Evolutionary conservation across 2,329 filamentous ascomycete genomes (phyloP), one percentile per base, ranked within the genome.

Genomic region (Pseudogymnoascus sp.): DNA sequence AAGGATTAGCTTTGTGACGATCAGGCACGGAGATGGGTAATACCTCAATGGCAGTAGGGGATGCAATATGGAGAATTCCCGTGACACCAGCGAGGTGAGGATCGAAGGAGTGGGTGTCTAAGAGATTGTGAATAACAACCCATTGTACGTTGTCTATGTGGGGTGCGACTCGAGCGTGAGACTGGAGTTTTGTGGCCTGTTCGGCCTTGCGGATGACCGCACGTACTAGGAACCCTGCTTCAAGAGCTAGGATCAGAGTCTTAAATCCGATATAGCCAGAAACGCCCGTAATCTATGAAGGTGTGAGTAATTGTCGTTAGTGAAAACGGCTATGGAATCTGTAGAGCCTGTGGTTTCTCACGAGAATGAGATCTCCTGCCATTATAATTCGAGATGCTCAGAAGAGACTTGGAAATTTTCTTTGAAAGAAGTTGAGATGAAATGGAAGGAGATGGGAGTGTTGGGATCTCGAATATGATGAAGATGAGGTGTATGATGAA

Each of bases 31-130:
- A 52, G 56, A 35, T 15, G 13, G n/a, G n/a, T 23, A 33, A 28
- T 61, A 61, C 60, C 35, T 59, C 59, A 34, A 30, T 55, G 33
- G 61, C 57, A 52, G 15, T 9, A n/a, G 61, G 62, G 9, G 60
- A 67, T 8, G 62, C 62, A 13, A 61, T 12, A 41, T 65, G 64
- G 18, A 65, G 30, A 45, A 64, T 61, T 30, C 59, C 62, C 10
- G 34, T 61, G 7, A 61, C 59, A 58, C 58, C 52, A 13, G 56
- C 37, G 28, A 63, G 59, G 15, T 58, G 28, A 48, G 21, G 8
- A 37, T 62, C 60, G 35, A 62, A 63, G 23, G 61, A 60, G 35
- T 58, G 8, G 6, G 38, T 58, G 5, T 62, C 26, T 55, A 59
- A 59, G 6, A 65, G 55, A 39, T 65, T 38, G 4, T 57, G 63